Evolutionary conservation across 495 filamentous ascomycete species (phyloP), one percentile per base, ranked within the genome.

Genomic region (Pyrenopolyporus hunteri): DNA sequence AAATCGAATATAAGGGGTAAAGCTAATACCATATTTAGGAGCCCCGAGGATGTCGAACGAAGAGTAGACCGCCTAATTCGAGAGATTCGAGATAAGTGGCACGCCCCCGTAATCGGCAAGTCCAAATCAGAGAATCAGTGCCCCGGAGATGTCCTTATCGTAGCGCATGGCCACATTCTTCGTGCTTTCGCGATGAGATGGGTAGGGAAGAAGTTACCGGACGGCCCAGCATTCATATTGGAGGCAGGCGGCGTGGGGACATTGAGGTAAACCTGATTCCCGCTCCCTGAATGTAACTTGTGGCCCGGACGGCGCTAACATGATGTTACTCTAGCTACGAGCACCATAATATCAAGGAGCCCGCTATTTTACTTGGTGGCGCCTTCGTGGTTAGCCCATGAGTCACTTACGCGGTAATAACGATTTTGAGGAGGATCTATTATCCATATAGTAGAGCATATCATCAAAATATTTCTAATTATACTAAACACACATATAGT

Each of bases 171-270:
- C 0, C 93, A 96, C 72, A 91, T 96, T 23, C 78, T 96, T 25
- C 81, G 93, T 20, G 91, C 91, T 0, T 96, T 97, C 73, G 90
- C 91, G 4, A 93, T 95, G 85, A 80, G 93, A 14, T 97, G 93
- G 93, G 80, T 85, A 0, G 81, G 83, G 0, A 87, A 89, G 70
- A 80, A 85, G 14, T 72, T 97, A 47, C 80, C 83, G 5, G 81
- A 84, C 46, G 84, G 85, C 3, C 78, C 90, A 4, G 77, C 82
- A 3, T 83, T 92, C 76, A 78, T 93, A 71, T 74, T 93, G 5
- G 87, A 91, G 69, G 91, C 92, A 2, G 92, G 92, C 19, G 92
- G 91, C 67, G 89, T 97, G 4, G 92, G 89, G 0, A 90, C 89
- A 1, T 73, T 97, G 64, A 93, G 83, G 83, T 84, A 48, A 70